These are phyloP conservation scores for Cryptosporidium andersoni DNA, from an alignment of 169 alveolate genomes.

Conservation along the genomic window DNA sequence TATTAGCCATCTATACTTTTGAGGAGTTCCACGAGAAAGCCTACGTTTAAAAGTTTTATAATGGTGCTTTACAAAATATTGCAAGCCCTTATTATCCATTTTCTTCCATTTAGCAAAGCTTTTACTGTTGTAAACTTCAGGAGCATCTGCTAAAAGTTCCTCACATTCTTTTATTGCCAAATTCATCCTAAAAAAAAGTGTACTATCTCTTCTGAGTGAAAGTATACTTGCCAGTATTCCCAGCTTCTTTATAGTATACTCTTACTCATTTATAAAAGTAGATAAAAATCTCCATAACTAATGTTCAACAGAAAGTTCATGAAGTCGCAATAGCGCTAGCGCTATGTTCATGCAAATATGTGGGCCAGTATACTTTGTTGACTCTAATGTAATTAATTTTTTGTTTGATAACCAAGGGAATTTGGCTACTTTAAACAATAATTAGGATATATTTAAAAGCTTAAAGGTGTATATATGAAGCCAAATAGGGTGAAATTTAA, in stretches of 20 bases:
- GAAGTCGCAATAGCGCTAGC: no score
- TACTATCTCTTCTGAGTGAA: neutral
- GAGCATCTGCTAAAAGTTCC: slow-evolving; percentile 57
- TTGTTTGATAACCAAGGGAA: no score
- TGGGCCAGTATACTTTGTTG: no score
- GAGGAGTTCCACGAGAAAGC: slow-evolving; percentile 78
- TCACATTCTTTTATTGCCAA: slow-evolving; percentile 47
- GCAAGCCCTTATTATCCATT: slow-evolving; percentile 74
- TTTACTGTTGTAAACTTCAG: slow-evolving; percentile 21
- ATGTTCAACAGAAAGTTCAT: no score
- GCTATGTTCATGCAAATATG: no score
- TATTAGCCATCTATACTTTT: slow-evolving; percentile 76
- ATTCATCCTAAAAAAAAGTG: neutral
- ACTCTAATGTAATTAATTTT: no score
- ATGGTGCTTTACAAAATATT: slow-evolving; percentile 73
- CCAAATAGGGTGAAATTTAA: slow-evolving; percentile 18
- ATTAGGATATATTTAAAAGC: no score
- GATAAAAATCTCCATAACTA: no score
- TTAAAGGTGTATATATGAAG: slow-evolving; percentile 29
- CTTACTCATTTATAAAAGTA: no score
- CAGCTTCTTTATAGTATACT: no score
- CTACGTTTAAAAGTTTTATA: slow-evolving; percentile 75
- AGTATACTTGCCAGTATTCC: neutral
- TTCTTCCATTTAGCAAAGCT: slow-evolving; percentile 73
- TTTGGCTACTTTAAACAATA: no score